Evolutionary conservation across 1,284 basidiomycete species (phyloP), one percentile per base, ranked within the genome.

Genomic region (Sanghuangporus baumii): DNA sequence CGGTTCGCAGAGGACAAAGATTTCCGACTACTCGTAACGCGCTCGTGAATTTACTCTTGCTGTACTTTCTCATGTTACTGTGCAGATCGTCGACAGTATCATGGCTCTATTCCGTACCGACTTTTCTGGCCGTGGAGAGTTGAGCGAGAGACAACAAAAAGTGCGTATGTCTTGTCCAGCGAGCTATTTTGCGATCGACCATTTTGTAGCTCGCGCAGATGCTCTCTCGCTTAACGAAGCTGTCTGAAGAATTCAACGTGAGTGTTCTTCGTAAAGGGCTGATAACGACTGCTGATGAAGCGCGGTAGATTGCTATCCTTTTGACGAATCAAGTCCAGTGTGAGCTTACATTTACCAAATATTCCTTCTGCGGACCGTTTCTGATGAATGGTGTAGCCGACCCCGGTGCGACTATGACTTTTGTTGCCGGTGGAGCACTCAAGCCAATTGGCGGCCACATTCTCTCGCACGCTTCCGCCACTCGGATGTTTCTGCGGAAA

Each of bases 51-150:
- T 23, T 43, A 55, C 55, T 36, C 23, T 37, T 36, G 9, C 51
- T 60, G 18, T 47, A 31, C 23, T 58, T 56, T 20, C 47, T 55
- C 38, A 66, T 31, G 59, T 37, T 31, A n/a, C 26, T 55, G 31
- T 34, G 34, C 66, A 94, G 91, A 92, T 97, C 66, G 86, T 94
- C 34, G 93, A 98, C 72, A 94, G 91, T 67, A 95, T 97, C 68
- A 96, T 98, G 91, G 95, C 95, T 36, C 80, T 96, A 8, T 97
- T 97, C 75, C 86, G 94, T 11, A 92, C 94, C 18, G 95, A 97
- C 74, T 97, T 82, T 72, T 93, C 91, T 5, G 95, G 94, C 9
- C 79, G 94, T 76, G 95, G 95, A 36, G 94, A 97, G 73, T 76
- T 97, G 26, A 93, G 92, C 63, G 94, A 96, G 76, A 81, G 94